These are phyloP conservation scores for Podaxis sp. DNA, from an alignment of 768 basidiomycete genomes.

Conservation along the genomic window DNA sequence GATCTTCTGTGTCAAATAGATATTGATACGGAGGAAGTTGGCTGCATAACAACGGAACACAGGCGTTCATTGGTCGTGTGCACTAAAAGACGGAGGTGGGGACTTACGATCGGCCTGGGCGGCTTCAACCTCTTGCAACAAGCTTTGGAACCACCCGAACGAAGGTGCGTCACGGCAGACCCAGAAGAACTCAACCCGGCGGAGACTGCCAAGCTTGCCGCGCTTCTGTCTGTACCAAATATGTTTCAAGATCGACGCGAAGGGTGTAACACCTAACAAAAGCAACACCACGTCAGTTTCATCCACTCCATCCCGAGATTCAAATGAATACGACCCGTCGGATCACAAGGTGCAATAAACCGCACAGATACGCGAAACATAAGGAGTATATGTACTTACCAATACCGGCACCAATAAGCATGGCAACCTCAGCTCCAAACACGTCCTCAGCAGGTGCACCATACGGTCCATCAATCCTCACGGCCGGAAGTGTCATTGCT, in stretches of 20 bases:
- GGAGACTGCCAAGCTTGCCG: conserved; percentile 72
- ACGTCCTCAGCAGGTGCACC: conserved; percentile 93
- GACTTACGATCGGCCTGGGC: conserved; percentile 84
- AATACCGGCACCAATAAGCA: conserved; percentile 93
- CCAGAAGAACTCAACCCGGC: conserved; percentile 94
- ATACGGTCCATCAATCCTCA: conserved; percentile 88
- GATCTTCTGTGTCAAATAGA: conserved; percentile 87
- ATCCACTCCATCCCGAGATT: not conserved
- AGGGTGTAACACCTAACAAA: conserved; percentile 78
- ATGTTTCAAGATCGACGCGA: conserved; percentile 91
- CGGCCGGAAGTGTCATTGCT: conserved; percentile 55
- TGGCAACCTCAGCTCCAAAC: conserved; percentile 78
- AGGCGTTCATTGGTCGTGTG: not conserved
- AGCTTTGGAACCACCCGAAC: conserved; percentile 95
- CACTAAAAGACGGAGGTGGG: not conserved
- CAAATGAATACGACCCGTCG: not conserved
- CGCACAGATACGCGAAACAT: not conserved
- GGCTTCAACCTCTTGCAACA: conserved; percentile 84
- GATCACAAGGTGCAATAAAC: not conserved
- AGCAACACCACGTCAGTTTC: not conserved
- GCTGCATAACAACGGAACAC: conserved; percentile 36
- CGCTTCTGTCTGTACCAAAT: conserved; percentile 91
- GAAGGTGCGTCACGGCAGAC: conserved; percentile 90
- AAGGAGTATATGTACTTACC: conserved; percentile 40
- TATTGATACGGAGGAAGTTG: conserved; percentile 88